Evolutionary conservation across 2,329 filamentous ascomycete species (phyloP).

Genomic region (Fusarium tricinctum): DNA sequence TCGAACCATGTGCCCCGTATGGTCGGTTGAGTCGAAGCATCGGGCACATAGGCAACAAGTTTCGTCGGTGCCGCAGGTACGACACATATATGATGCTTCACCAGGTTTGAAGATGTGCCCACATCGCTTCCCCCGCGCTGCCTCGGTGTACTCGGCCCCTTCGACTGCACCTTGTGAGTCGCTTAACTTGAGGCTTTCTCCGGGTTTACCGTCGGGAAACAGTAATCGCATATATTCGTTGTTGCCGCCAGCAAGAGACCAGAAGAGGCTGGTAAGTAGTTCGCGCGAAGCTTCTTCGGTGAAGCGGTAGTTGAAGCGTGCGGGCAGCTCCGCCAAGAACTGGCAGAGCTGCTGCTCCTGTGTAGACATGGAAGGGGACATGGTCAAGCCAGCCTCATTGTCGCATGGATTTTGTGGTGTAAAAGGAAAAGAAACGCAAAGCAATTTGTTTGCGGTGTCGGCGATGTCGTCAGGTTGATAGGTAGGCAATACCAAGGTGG

Average conservation of each 20-base stretch:
- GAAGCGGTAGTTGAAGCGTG: slow-evolving; percentile 81
- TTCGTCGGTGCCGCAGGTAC: slow-evolving; percentile 93
- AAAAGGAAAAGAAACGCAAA: slow-evolving; percentile 17
- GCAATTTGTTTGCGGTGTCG: slow-evolving; percentile 34
- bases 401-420: slow-evolving; percentile 30
- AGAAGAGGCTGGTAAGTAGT: slow-evolving; percentile 85
- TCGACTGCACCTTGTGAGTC: slow-evolving; percentile 93
- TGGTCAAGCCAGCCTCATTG: slow-evolving; percentile 54
- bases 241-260: slow-evolving; percentile 83
- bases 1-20: slow-evolving; percentile 91
- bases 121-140: slow-evolving; percentile 91
- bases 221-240: slow-evolving; percentile 81
- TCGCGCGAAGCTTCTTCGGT: slow-evolving; percentile 76
- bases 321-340: slow-evolving; percentile 83
- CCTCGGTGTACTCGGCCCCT: slow-evolving; percentile 93
- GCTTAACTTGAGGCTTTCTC: slow-evolving; percentile 79
- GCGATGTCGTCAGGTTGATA: slow-evolving; percentile 46
- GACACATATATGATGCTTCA: slow-evolving; percentile 94
- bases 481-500: slow-evolving; percentile 31
- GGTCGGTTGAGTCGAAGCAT: slow-evolving; percentile 96
- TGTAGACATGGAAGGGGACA: slow-evolving; percentile 70
- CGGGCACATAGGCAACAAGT: slow-evolving; percentile 94
- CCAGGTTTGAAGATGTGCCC: slow-evolving; percentile 97
- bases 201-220: slow-evolving; percentile 81
- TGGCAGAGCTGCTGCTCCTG: slow-evolving; percentile 87